Evolutionary conservation across 2,329 filamentous ascomycete genomes (phyloP), one percentile per base, ranked within the genome.

Genomic region (Corinectria fuckeliana): DNA sequence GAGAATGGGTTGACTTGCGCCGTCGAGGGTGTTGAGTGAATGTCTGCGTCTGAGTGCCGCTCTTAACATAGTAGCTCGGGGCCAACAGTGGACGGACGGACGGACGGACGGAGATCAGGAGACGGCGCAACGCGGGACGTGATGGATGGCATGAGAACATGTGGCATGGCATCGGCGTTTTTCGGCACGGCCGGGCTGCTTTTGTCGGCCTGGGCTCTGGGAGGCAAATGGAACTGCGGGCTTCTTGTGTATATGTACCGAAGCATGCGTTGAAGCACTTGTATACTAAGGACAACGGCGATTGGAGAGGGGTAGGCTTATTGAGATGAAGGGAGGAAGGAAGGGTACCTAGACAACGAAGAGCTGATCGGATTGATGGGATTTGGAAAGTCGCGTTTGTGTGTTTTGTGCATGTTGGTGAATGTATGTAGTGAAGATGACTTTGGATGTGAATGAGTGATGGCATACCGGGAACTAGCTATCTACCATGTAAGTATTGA

Each of bases 141-240:
- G 62, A 53, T 64, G 41, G 62, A 59, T 61, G 65, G 61, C 61
- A 72, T 60, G 65, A 69, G 55, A 66, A 65, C 65, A 73, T 71
- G 71, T 61, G 72, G 73, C 73, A 76, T 76, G 73, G 74, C 71
- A 71, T 67, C 60, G 74, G 74, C 74, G 74, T 71, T 71, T 62
- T 68, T 54, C 47, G 68, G 63, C 56, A 63, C 60, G 50, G 57
- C 49, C 52, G 65, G 68, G 60, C 25, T 50, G 57, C 49, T 39
- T 64, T 59, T 21, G 53, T 45, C 30, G 44, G 58, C 48, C 47
- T 53, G 45, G 54, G 50, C 52, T 61, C 50, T 51, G 42, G 62
- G 55, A 59, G 58, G 58, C 52, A 67, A 61, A 61, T 59, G 64
- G 30, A 61, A 58, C 41, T 62, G 60, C 55, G 61, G 58, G 54